Evolutionary conservation across 306 rosid species (phyloP).

Genomic region (Ormosia emarginata): DNA sequence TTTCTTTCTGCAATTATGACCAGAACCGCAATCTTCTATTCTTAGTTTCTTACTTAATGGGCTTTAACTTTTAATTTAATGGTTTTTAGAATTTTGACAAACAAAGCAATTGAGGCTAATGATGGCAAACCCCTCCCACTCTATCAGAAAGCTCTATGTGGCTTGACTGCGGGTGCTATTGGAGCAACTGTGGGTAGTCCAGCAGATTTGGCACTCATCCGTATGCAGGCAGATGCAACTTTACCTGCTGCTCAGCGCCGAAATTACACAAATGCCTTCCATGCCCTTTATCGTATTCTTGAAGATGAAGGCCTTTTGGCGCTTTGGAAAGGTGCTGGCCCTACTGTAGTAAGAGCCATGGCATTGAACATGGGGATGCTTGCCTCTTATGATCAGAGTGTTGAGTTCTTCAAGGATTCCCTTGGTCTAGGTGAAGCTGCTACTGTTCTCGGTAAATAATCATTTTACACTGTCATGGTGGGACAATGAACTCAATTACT

Average conservation of each 20-base stretch:
- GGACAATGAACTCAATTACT: not conserved
- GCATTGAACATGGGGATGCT: conserved; percentile 99
- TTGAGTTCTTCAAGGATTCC: conserved; percentile 84
- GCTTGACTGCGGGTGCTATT: conserved; percentile 97
- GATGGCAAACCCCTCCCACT: conserved; percentile 98
- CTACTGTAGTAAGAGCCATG: conserved; percentile 98
- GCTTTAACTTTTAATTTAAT: not conserved
- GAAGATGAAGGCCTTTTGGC: conserved; percentile 90
- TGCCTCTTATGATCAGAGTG: conserved; percentile 95
- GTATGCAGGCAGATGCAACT: conserved; percentile 99
- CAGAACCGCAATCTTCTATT: too few species aligned
- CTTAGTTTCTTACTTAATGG: not conserved
- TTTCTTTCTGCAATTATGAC: too few species aligned
- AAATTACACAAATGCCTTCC: conserved; percentile 87
- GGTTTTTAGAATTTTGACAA: conserved; percentile 64
- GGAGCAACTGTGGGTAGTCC: conserved; percentile 95
- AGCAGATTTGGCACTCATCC: conserved; percentile 92
- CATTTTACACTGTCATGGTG: not conserved
- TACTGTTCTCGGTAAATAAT: conserved; percentile 63
- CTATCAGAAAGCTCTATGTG: conserved; percentile 92
- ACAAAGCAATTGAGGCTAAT: conserved; percentile 90
- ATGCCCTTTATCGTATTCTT: conserved; percentile 81
- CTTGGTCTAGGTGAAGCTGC: conserved; percentile 83
- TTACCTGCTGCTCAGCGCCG: conserved; percentile 90
- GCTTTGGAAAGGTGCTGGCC: conserved; percentile 99